Percentiles rank a stretch among this genome's conserved stretches.
These are phyloP conservation scores for Russula sp. DNA, from an alignment of 768 basidiomycete species.

Conservation along the genomic window DNA sequence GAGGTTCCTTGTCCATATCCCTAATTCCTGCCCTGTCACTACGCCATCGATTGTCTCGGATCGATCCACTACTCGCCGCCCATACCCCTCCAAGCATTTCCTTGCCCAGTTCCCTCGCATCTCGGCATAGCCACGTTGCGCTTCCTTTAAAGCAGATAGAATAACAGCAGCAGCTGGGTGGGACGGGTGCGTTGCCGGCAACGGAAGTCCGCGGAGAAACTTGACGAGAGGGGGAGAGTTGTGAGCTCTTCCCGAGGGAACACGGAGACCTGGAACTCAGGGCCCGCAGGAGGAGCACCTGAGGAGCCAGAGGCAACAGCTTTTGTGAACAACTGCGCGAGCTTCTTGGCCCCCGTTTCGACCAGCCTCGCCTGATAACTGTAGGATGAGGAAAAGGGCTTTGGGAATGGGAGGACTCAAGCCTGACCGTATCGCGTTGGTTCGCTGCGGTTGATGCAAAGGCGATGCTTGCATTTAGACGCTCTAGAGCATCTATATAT, in stretches of 20 bases:
- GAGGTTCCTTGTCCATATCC: slow-evolving; percentile 65
- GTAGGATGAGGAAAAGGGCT: neutral
- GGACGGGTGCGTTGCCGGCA: slow-evolving; percentile 78
- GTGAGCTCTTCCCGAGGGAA: slow-evolving; percentile 54
- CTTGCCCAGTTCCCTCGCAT: slow-evolving; percentile 80
- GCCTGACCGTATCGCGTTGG: slow-evolving; percentile 48
- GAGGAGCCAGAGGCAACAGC: slow-evolving; percentile 84
- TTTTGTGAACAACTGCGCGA: slow-evolving; percentile 80
- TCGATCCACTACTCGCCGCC: slow-evolving; percentile 64
- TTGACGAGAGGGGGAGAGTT: slow-evolving; percentile 60
- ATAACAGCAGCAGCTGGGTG: slow-evolving; percentile 72
- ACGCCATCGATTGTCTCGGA: slow-evolving; percentile 68
- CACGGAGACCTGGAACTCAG: slow-evolving; percentile 51
- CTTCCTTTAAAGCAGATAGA: slow-evolving; percentile 63
- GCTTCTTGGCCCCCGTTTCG: slow-evolving; percentile 80
- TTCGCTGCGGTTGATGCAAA: slow-evolving; percentile 64
- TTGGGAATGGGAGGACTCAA: neutral
- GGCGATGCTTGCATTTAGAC: slow-evolving; percentile 74
- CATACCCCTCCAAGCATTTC: slow-evolving; percentile 71
- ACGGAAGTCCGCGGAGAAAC: slow-evolving; percentile 68
- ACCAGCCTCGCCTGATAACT: slow-evolving; percentile 58
- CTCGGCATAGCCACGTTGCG: slow-evolving; percentile 79
- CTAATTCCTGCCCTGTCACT: slow-evolving; percentile 65
- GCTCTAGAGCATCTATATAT: slow-evolving; percentile 72
- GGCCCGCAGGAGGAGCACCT: slow-evolving; percentile 62